A percentile compares a stretch with the other conserved stretches of the same genome.
phyloP scores from a whole-genome alignment of 2,329 filamentous ascomycete genomes.

The Colletotrichum shisoi region DNA sequence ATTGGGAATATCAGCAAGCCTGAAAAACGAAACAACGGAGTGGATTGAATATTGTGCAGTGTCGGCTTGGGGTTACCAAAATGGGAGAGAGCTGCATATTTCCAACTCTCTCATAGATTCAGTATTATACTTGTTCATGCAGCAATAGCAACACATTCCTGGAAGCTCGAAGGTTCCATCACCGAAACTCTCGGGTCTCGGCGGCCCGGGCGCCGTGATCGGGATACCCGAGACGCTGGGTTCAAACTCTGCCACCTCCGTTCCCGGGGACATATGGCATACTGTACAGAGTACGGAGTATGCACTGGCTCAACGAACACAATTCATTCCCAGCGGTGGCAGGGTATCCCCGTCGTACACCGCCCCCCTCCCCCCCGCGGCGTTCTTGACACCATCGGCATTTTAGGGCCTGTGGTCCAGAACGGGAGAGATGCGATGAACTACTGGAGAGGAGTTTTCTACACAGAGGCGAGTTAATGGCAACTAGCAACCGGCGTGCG shows the following conservation, averaged over 20 bases:
- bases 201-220: background rate
- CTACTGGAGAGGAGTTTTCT: background rate
- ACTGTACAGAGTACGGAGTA: too few relatives aligned
- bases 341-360: background rate
- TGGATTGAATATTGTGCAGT: background rate
- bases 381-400: background rate
- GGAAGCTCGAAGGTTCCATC: too few relatives aligned
- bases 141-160: too few relatives aligned
- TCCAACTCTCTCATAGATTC: too few relatives aligned
- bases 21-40: background rate
- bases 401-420: too few relatives aligned
- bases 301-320: background rate
- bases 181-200: constrained; percentile 21
- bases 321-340: constrained; percentile 2
- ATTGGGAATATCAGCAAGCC: background rate
- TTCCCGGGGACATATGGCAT: background rate
- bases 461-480: too few relatives aligned
- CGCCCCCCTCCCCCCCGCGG: background rate
- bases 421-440: constrained; percentile 13
- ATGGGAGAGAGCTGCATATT: background rate
- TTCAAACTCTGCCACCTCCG: constrained; percentile 7
- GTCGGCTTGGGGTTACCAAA: background rate
- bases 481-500: background rate
- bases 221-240: constrained; percentile 16
- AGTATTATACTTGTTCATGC: too few relatives aligned